Evolutionary conservation across 1,139 yeast species (phyloP).

Genomic region (Sugiyamaella neomexicana): DNA sequence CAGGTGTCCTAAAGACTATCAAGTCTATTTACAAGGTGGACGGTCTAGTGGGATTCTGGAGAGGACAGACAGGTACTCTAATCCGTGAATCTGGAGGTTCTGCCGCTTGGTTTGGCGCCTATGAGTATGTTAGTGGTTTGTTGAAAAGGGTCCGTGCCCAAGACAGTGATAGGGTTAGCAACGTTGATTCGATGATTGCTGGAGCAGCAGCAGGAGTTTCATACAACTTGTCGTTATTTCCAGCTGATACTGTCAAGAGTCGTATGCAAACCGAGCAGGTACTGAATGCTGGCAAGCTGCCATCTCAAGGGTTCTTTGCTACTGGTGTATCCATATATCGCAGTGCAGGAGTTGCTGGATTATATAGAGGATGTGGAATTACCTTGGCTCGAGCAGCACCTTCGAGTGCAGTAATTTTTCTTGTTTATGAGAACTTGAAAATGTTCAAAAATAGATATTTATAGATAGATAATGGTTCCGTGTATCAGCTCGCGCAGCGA

Average conservation of each 20-base stretch:
- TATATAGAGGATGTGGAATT: conserved; percentile 84
- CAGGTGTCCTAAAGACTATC: conserved; percentile 12
- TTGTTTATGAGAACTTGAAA: conserved; percentile 70
- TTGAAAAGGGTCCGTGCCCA: conserved; percentile 39
- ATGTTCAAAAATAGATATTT: conserved; percentile 13
- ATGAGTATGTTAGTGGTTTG: conserved; percentile 55
- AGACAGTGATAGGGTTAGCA: conserved; percentile 40
- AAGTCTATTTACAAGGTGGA: conserved; percentile 37
- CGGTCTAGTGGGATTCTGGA: conserved; percentile 74
- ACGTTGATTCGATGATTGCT: conserved; percentile 60
- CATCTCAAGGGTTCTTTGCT: conserved; percentile 35
- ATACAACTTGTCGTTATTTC: conserved; percentile 78
- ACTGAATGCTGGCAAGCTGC: conserved; percentile 16
- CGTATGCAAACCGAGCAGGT: conserved; percentile 72
- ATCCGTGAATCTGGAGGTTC: conserved; percentile 87
- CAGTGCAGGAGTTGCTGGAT: conserved; percentile 60
- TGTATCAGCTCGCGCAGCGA: too few species aligned
- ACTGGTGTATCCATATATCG: conserved; percentile 46
- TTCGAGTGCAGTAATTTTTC: conserved; percentile 84
- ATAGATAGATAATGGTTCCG: conserved; percentile 4
- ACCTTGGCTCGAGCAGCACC: conserved; percentile 83
- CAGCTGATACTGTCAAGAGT: conserved; percentile 88
- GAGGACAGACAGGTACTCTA: conserved; percentile 82
- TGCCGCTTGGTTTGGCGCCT: conserved; percentile 91
- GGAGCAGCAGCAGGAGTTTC: conserved; percentile 88